Base-by-base conservation (phyloP, 352 stramenopile genomes). In the Plasmopara muralis region DNA sequence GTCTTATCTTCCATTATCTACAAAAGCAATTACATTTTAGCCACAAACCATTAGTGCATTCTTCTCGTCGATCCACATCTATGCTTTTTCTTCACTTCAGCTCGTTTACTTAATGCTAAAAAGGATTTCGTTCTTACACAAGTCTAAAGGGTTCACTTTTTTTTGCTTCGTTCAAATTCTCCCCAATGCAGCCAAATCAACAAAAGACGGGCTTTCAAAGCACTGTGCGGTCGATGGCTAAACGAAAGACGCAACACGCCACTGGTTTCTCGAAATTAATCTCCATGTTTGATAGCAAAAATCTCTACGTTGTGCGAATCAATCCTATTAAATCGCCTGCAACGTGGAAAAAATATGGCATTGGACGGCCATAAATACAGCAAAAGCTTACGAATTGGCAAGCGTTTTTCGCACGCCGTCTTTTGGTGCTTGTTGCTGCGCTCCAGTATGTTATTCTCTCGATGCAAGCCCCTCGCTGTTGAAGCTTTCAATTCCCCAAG, bases 331-430 rank as follows among this genome's bases (percentile, higher is more conserved):
- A 15, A 42, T 54, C 30, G 18, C 20, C 20, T n/a, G 45, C 37
- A 13, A 31, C 35, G 6, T 39, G 50, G 50, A 50, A 38, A 9
- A 16, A 31, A 16, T 46, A 30, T 12, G 12, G 8, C 34, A n/a
- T 1, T 33, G 13, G 25, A 0, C 42, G 38, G n/a, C 25, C 51
- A 7, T 31, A 5, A 46, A 29, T 29, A 12, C 59, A 63, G 43
- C 51, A 40, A 9, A 57, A 62, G 13, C 39, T 64, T 41, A 48
- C 45, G 1, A 60, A 61, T 9, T 59, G 44, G 43, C 52, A 66
- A 35, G 9, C 56, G 20, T 66, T 68, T 42, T 25, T 3, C 20
- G 20, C 20, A 3, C 20, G 20, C 20, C 20, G 20, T 25, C 20
- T 25, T 25, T 25, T 25, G 20, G 20, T 25, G 20, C 20, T 25